Evolutionary conservation across 768 basidiomycete genomes (phyloP), one percentile per base, ranked within the genome.

Genomic region (Fistulinella prunicolor): DNA sequence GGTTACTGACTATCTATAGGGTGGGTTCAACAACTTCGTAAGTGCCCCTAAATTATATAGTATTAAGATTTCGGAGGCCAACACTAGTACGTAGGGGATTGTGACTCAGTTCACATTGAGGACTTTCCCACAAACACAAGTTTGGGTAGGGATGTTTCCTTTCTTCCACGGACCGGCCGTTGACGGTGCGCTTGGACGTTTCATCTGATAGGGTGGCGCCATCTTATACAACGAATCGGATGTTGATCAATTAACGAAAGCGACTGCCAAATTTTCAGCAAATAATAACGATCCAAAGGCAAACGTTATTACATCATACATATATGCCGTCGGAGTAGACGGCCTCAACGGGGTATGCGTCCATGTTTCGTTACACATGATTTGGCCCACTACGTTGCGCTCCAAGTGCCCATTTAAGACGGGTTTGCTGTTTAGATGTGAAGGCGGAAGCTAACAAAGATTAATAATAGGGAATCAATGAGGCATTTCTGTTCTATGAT

Each of bases 1-100:
- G 35, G 43, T 14, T 17, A 16, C 10, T 28, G 19, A 12, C 17
- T 13, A 10, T 36, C 35, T 36, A 3, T 44, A 83, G 79, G 84
- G 83, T 26, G 83, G 82, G 9, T 60, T 72, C 53, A 83, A 86
- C 52, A 86, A 85, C 51, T 84, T 82, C 49, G 75, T 74, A 37
- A 9, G 63, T 42, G 23, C 9, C n/a, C 17, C 45, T 19, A 16
- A n/a, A n/a, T n/a, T n/a, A n/a, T 1, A 10, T 19, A 38, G 28
- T 4, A n/a, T n/a, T 22, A 20, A 6, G 9, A 4, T 4, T 49
- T 23, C 23, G 7, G 12, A 1, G 4, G 30, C 12, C 32, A 14
- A 32, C 13, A 14, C 7, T 14, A 4, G 7, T 4, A 32, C 13
- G 30, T 32, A 4, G 13, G 30, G 4, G 9, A 77, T 85, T 29